Evolutionary conservation across 768 basidiomycete species (phyloP).

Genomic region (Cystofilobasidium capitatum): DNA sequence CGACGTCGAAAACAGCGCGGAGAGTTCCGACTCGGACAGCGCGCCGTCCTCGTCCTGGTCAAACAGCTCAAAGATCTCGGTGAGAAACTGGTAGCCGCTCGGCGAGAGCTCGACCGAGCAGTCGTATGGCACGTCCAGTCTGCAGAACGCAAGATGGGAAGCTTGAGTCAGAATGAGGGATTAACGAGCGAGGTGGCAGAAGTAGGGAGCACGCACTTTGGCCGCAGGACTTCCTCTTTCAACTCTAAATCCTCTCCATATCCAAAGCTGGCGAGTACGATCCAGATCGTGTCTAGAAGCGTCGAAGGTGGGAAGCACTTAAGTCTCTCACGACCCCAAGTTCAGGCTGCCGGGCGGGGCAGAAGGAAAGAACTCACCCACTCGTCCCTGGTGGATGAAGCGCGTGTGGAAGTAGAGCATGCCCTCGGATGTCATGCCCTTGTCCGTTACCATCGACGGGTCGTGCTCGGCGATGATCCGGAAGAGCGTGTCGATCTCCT

Average conservation of each 20-base stretch:
- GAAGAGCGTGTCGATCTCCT: slow-evolving; percentile 93
- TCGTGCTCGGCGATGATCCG: slow-evolving; percentile 77
- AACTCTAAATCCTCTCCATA: slow-evolving; percentile 90
- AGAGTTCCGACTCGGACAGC: slow-evolving; percentile 67
- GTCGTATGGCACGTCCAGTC: slow-evolving; percentile 85
- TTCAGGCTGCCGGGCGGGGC: neutral
- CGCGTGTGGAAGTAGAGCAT: slow-evolving; percentile 91
- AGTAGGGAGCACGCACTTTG: slow-evolving; percentile 60
- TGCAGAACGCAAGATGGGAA: slow-evolving; percentile 34
- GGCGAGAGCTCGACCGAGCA: slow-evolving; percentile 92
- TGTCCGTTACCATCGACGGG: slow-evolving; percentile 43
- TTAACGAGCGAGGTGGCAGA: neutral
- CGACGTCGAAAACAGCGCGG: slow-evolving; percentile 82
- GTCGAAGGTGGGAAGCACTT: no score
- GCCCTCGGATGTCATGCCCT: slow-evolving; percentile 78
- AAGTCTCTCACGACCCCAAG: no score
- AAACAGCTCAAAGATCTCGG: slow-evolving; percentile 88
- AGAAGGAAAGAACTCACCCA: slow-evolving; percentile 44
- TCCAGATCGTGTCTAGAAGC: slow-evolving; percentile 75
- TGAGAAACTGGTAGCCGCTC: slow-evolving; percentile 92
- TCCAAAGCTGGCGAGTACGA: slow-evolving; percentile 84
- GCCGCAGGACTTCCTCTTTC: slow-evolving; percentile 74
- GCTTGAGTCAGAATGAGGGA: neutral
- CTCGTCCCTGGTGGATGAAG: slow-evolving; percentile 87
- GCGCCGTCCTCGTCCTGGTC: slow-evolving; percentile 99